These are phyloP conservation scores for Trichophyton simii DNA, from an alignment of 2,329 filamentous ascomycete genomes.

Conservation along the genomic window DNA sequence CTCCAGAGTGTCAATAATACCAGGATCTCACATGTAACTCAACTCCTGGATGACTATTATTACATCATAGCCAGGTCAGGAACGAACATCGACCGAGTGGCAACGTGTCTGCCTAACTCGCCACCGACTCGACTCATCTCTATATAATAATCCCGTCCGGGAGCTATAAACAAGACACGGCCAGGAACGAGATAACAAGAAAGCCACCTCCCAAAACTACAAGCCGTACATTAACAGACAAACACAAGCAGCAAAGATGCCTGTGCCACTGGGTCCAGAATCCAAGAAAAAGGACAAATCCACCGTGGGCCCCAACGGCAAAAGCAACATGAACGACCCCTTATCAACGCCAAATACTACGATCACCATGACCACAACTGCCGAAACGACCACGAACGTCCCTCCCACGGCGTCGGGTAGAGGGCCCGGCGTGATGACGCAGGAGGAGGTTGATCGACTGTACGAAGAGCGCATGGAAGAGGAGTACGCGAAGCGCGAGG, in stretches of 20 bases:
- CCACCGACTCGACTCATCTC: neutral
- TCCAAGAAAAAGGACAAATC: constrained; percentile 1
- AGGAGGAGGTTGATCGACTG: constrained; percentile 31
- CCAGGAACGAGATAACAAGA: neutral
- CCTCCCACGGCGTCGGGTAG: neutral
- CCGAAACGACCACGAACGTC: constrained; percentile 1
- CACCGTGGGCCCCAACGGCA: constrained; percentile 3
- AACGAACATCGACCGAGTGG: neutral
- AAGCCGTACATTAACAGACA: neutral
- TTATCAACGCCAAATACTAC: constrained; percentile 1
- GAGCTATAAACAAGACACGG: neutral
- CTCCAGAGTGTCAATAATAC: too few relatives aligned
- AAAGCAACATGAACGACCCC: constrained; percentile 1
- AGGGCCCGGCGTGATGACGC: constrained; percentile 18
- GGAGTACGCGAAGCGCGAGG: constrained; percentile 36
- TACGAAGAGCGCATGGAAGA: constrained; percentile 38
- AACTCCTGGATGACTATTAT: neutral
- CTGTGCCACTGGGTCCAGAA: neutral
- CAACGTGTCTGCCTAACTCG: neutral
- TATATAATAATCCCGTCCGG: neutral
- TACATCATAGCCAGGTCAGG: neutral
- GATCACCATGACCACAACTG: neutral
- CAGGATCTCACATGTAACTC: too few relatives aligned
- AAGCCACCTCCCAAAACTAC: neutral
- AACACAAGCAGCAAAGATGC: neutral